phyloP scores from a whole-genome alignment of 768 basidiomycete genomes.

The Lentinula edodes region DNA sequence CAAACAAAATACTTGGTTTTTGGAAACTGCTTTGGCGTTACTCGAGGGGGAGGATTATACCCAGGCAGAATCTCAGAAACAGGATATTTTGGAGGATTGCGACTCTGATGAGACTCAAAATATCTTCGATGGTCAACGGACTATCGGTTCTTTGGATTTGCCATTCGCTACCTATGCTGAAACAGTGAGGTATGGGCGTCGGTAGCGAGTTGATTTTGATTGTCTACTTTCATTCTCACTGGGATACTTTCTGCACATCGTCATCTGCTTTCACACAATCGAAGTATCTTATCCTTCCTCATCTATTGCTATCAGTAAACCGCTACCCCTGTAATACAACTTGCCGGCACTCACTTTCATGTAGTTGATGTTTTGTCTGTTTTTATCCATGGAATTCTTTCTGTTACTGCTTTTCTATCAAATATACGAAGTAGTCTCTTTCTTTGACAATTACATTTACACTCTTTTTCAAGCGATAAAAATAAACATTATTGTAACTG shows the following conservation, averaged over 20 bases:
- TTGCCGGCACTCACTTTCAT: background rate
- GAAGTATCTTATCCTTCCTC: constrained; percentile 1
- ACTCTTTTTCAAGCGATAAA: background rate
- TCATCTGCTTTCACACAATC: background rate
- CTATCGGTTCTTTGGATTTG: background rate
- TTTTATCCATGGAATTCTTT: background rate
- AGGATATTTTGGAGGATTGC: background rate
- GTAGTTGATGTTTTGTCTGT: background rate
- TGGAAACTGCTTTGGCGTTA: constrained; percentile 87
- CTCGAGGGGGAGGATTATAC: constrained; percentile 63
- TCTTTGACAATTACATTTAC: background rate
- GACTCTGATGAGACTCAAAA: background rate
- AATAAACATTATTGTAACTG: background rate
- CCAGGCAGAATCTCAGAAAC: background rate
- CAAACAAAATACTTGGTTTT: constrained; percentile 95
- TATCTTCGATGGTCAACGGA: background rate
- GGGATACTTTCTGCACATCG: background rate
- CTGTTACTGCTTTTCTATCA: background rate
- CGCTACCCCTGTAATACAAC: background rate
- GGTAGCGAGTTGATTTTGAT: background rate
- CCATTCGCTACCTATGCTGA: background rate
- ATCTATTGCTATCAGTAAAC: background rate
- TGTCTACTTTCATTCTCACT: background rate
- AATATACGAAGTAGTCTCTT: background rate
- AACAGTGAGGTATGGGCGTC: background rate